Evolutionary conservation across 495 filamentous ascomycete genomes (phyloP), one percentile per base, ranked within the genome.

Genomic region (Neurospora tetraspora): DNA sequence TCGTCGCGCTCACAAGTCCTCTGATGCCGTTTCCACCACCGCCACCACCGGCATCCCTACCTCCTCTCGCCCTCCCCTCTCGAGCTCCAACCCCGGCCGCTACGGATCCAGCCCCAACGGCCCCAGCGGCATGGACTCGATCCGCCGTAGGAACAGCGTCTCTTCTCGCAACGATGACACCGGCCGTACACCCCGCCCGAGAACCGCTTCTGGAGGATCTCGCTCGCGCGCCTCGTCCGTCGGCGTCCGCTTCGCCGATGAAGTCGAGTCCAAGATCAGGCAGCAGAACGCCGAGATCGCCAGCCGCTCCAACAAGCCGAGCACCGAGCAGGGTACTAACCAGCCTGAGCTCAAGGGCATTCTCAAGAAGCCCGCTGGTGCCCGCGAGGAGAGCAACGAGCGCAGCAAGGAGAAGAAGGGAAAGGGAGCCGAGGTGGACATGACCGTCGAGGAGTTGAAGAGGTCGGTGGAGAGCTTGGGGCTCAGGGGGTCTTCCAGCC

Each of bases 241-340:
- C 14, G 53, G 53, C 23, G 71, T 82, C 10, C 78, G 78, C 1
- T 80, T 78, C 70, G 81, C 82, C 39, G 78, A 79, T 42, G 73
- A 83, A 70, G 73, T 79, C 69, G 74, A 78, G 6, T 73, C 37
- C 16, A 73, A 76, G 75, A 72, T 75, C 12, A 73, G 73, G 53
- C 65, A 74, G 23, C 79, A 80, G 16, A 80, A 82, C 53, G 78
- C 80, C 36, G 78, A 80, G 76, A 85, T 85, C 70, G 77, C 81
- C 45, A 79, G 70, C 68, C 78, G 69, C 45, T 74, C 71, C 76
- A 76, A 45, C 76, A 76, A 45, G 74, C 74, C 78, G n/a, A 73
- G 47, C 39, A 27, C 68, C 7, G 72, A 69, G 68, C 72, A 43
- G 34, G 72, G 71, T 3, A 20, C 42, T 68, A 69, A 11, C 36